phyloP scores from a whole-genome alignment of 305 asterid genomes.

The Fraxinus dipetala region DNA sequence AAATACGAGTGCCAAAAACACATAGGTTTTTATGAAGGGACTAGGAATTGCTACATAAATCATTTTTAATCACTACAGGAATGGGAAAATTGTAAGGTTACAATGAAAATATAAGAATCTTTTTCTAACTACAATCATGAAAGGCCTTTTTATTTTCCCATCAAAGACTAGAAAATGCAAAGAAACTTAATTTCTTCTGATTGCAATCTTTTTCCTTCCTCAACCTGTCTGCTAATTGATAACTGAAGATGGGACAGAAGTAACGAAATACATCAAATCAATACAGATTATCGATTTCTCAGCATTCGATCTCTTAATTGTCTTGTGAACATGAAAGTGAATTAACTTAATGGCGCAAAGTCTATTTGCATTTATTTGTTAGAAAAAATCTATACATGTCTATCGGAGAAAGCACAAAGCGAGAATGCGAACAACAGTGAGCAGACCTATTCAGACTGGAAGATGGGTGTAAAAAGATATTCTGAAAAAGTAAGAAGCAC shows the following conservation, averaged over 20 bases:
- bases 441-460: constrained; percentile 1
- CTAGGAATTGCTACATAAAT: constrained; percentile 3
- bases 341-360: neutral
- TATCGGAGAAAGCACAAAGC: neutral
- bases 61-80: constrained; percentile 15
- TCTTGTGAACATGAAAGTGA: neutral
- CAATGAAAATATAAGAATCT: neutral
- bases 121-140: neutral
- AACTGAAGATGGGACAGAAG: constrained; percentile 9
- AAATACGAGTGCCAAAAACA: neutral
- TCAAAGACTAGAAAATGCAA: neutral
- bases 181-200: constrained; percentile 2
- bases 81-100: neutral
- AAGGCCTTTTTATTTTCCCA: neutral
- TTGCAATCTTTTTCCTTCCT: constrained; percentile 9
- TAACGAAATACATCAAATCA: constrained; percentile 5
- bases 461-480: constrained; percentile 5
- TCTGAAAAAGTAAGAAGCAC: constrained; percentile 24
- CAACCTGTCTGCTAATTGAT: constrained; percentile 11
- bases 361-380: neutral
- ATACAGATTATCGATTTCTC: neutral
- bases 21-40: neutral
- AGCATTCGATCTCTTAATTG: constrained; percentile 1
- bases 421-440: neutral
- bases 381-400: neutral